phyloP scores from a whole-genome alignment of 2,329 filamentous ascomycete genomes.

The Leptographium galeiforme region DNA sequence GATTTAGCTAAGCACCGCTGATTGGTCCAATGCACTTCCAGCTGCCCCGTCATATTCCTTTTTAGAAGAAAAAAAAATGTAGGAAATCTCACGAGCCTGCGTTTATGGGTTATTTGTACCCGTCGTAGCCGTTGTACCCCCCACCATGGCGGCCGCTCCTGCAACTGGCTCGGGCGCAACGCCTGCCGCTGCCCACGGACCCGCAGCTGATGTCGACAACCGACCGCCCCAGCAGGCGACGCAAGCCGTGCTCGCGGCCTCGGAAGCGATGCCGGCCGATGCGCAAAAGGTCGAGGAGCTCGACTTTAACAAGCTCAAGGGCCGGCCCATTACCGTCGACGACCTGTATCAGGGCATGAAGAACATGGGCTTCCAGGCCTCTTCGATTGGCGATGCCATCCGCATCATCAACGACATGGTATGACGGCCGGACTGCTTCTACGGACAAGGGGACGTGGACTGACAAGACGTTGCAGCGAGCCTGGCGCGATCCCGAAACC shows the following conservation, averaged over 20 bases:
- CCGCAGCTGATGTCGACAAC: conserved; percentile 13
- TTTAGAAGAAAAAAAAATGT: background rate
- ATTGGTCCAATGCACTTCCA: background rate
- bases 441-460: too few species aligned
- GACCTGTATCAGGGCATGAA: conserved; percentile 73
- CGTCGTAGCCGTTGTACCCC: too few species aligned
- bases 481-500: conserved; percentile 70
- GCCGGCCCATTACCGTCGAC: conserved; percentile 66
- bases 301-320: conserved; percentile 75
- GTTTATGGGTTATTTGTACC: background rate
- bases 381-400: conserved; percentile 71
- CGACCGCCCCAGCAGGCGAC: conserved; percentile 49
- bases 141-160: background rate
- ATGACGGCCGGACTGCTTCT: conserved; percentile 15
- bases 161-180: background rate
- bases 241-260: conserved; percentile 74
- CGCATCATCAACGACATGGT: conserved; percentile 96
- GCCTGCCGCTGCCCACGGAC: background rate
- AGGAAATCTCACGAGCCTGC: background rate
- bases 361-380: conserved; percentile 64
- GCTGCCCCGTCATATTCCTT: background rate
- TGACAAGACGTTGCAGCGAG: conserved; percentile 33
- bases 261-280: conserved; percentile 64
- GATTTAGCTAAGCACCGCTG: background rate
- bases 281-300: conserved; percentile 78